phyloP scores from a whole-genome alignment of 257 asterid species.

The Solanum phureja region DNA sequence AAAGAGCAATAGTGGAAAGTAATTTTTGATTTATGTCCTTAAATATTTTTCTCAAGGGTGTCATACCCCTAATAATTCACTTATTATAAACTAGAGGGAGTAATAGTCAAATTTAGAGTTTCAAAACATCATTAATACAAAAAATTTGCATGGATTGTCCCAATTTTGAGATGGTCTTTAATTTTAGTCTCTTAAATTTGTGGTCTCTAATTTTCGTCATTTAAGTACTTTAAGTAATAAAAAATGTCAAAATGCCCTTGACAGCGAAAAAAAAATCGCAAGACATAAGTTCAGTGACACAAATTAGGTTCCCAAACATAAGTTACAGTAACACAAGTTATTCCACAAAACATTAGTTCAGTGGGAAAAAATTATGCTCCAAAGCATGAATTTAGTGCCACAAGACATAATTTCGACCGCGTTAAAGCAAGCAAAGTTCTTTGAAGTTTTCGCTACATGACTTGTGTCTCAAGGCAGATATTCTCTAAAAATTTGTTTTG shows the following conservation, averaged over 20 bases:
- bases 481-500: background rate
- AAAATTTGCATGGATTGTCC: background rate
- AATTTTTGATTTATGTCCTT: background rate
- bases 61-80: too few species aligned
- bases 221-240: too few species aligned
- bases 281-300: background rate
- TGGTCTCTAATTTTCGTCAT: background rate
- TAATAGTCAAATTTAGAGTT: too few species aligned
- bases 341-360: background rate
- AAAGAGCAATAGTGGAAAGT: background rate
- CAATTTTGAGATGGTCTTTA: too few species aligned
- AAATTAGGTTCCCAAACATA: too few species aligned
- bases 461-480: background rate
- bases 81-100: too few species aligned
- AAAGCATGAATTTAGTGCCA: background rate
- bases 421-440: background rate
- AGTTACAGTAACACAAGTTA: too few species aligned
- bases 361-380: background rate
- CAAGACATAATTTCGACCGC: background rate
- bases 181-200: background rate
- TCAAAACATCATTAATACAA: too few species aligned
- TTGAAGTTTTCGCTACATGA: background rate
- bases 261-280: too few species aligned
- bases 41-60: background rate
- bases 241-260: background rate